Evolutionary conservation across 768 basidiomycete species (phyloP), one percentile per base, ranked within the genome.

Genomic region (Melanogaster broomeanus): DNA sequence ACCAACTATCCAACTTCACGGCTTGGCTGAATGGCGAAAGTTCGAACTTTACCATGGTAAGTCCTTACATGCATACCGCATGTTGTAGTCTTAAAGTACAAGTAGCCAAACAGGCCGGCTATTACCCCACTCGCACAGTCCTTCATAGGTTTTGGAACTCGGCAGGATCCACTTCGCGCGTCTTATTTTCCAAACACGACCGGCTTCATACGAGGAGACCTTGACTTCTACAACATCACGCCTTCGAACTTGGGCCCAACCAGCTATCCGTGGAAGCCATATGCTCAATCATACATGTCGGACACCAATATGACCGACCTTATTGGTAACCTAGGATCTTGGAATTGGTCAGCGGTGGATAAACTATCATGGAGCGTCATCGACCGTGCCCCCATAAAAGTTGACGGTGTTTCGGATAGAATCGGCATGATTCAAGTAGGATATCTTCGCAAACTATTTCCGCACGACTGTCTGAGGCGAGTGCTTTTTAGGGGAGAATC

Each of bases 171-270:
- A 4, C 53, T 59, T 18, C 49, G 59, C 31, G 73, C 72, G 19
- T 85, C 89, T 1, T 92, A 90, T 63, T 88, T 84, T 58, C 66
- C 74, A 4, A 93, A 93, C 62, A 76, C 88, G 39, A 90, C 90
- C 15, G 91, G 90, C 7, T 91, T 88, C 64, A 77, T 89, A 51
- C 84, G 83, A 48, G 88, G 88, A 3, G 71, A 80, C 39, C 67
- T 82, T 13, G 71, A 72, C 34, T 81, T 81, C 59, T 75, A 82
- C 61, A 93, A 92, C 62, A 80, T 91, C 38, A 80, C 88, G 2
- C 70, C 73, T 18, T 60, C 75, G 8, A 68, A 72, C 33, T 66
- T 83, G 19, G 63, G 71, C 22, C 66, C 75, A 10, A 45, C 57
- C 42, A 45, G 58, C 22, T 53, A 71, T 22, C 62, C 75, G 6